Percentiles rank a stretch among this genome's conserved stretches.
Conservation (phyloP, 73 alveolate species). For the Symbiodinium pilosum region DNA sequence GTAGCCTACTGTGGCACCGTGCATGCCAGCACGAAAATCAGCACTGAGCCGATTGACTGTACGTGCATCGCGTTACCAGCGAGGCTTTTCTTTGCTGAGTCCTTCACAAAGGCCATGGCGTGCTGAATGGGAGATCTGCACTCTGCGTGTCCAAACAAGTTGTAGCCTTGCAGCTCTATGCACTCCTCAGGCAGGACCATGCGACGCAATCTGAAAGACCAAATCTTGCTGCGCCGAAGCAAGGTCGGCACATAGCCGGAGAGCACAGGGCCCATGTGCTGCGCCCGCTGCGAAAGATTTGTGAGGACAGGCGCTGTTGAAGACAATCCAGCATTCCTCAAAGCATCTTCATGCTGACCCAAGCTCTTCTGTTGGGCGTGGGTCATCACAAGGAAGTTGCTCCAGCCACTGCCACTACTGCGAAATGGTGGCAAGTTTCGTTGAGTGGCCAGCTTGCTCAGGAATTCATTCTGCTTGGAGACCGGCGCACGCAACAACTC, state of each 20-base stretch:
- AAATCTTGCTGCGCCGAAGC: neutral
- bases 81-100: neutral
- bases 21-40: neutral
- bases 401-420: neutral
- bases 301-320: neutral
- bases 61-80: neutral
- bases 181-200: neutral
- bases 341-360: neutral
- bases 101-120: neutral
- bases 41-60: neutral
- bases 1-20: neutral
- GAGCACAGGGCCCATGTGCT: neutral
- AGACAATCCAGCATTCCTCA: neutral
- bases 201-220: neutral
- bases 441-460: neutral
- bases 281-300: neutral
- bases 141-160: neutral
- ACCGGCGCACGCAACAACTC: neutral
- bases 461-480: neutral
- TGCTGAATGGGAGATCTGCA: neutral
- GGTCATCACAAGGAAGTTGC: neutral
- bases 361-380: neutral
- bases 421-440: neutral
- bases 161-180: neutral
- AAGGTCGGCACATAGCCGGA: neutral